Evolutionary conservation across 1,284 basidiomycete species (phyloP).

Genomic region (Tilletia caries): DNA sequence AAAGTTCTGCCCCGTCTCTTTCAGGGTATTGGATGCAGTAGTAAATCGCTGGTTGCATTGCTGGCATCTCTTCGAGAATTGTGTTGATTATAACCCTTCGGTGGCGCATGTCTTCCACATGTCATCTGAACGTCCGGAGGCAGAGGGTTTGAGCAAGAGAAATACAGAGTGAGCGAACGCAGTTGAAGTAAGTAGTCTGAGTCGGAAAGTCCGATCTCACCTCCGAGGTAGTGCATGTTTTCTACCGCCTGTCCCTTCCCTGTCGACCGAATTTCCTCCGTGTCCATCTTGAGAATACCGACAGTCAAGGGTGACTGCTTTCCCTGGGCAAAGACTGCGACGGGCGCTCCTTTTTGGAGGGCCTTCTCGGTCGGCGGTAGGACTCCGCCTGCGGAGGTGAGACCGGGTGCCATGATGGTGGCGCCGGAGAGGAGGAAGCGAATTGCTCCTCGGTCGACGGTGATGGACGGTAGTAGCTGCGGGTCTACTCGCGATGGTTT

Average conservation of each 20-base stretch:
- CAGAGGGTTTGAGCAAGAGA: neutral
- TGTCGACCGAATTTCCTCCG: conserved; percentile 81
- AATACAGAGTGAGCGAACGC: too few species aligned
- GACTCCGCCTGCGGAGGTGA: conserved; percentile 84
- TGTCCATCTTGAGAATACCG: conserved; percentile 75
- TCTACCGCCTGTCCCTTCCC: conserved; percentile 92
- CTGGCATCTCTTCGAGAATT: too few species aligned
- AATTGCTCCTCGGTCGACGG: conserved; percentile 94
- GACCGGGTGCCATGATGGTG: conserved; percentile 67
- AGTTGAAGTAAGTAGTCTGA: too few species aligned
- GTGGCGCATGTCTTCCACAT: conserved; percentile 11
- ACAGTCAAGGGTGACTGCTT: conserved; percentile 89
- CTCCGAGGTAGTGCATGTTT: conserved; percentile 77
- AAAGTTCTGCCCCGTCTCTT: too few species aligned
- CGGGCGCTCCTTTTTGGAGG: conserved; percentile 68
- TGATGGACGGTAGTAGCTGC: conserved; percentile 78
- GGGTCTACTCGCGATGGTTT: conserved; percentile 70
- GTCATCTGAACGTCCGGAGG: neutral
- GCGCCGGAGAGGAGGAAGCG: conserved; percentile 81
- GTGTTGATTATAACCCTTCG: neutral
- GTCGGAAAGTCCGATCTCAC: conserved; percentile 66
- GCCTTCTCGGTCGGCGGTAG: conserved; percentile 73
- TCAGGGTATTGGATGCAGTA: too few species aligned
- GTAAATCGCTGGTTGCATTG: too few species aligned
- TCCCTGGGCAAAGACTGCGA: conserved; percentile 90